Percentiles rank a stretch among this genome's conserved stretches.
Evolutionary conservation across 768 basidiomycete genomes (phyloP).

Genomic region (Hericium rajendrae): DNA sequence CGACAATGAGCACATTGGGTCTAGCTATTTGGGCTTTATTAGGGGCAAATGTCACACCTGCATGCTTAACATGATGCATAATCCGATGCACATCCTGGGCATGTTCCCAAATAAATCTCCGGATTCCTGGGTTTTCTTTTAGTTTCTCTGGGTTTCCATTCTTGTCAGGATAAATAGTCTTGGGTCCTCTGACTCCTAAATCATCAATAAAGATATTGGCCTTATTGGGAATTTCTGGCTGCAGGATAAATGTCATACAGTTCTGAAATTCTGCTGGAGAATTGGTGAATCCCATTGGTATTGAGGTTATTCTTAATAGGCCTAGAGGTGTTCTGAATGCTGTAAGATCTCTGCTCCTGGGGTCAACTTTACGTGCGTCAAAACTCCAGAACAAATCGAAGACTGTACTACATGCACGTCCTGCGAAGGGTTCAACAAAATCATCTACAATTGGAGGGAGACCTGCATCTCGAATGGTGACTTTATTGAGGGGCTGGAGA

Average conservation of each 20-base stretch:
- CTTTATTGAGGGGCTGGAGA: too few species aligned
- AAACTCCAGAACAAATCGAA: slow-evolving; percentile 21
- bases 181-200: background rate
- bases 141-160: background rate
- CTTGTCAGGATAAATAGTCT: background rate
- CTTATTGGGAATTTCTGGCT: slow-evolving; percentile 20
- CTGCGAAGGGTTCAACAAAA: too few species aligned
- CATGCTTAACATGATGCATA: background rate
- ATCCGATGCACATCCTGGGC: background rate
- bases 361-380: background rate
- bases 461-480: too few species aligned
- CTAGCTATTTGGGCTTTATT: background rate
- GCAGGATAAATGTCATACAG: slow-evolving; percentile 23
- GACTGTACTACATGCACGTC: slow-evolving; percentile 6
- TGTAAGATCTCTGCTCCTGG: background rate
- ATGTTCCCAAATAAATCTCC: slow-evolving; percentile 1
- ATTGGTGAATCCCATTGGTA: background rate
- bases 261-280: slow-evolving; percentile 19
- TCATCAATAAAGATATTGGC: slow-evolving; percentile 24
- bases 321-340: background rate
- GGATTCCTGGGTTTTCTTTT: background rate
- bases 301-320: background rate
- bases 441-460: too few species aligned
- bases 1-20: slow-evolving; percentile 22
- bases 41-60: background rate